A percentile compares a stretch with the other conserved stretches of the same genome.
Evolutionary conservation across 352 stramenopile species (phyloP).

Genomic region (Phytopythium aichiense): DNA sequence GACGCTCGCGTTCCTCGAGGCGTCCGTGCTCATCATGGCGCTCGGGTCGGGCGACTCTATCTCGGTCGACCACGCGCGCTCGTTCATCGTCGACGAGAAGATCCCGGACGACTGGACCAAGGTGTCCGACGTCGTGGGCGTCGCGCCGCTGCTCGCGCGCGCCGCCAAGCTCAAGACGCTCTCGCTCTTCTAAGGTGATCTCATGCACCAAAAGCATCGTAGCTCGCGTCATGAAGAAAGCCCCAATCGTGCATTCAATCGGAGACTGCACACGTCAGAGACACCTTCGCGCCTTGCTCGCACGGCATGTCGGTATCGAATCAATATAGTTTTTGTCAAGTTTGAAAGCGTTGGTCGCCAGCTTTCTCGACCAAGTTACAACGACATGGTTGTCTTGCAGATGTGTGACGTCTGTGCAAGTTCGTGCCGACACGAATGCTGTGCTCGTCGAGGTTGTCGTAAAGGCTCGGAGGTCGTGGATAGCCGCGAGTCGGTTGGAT

Average conservation of each 20-base stretch:
- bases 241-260: not conserved
- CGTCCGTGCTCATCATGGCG: constrained; percentile 18
- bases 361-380: no score
- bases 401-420: no score
- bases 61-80: constrained; percentile 20
- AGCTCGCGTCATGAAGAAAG: not conserved
- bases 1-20: constrained; percentile 19
- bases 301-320: not conserved
- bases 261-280: not conserved
- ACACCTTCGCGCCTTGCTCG: not conserved
- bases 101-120: constrained; percentile 22
- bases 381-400: no score
- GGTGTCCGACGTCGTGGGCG: constrained; percentile 10
- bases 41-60: constrained; percentile 18
- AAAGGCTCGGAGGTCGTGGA: not conserved
- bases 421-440: no score
- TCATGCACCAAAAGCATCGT: not conserved
- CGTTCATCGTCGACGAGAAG: constrained; percentile 31
- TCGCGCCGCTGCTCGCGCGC: constrained; percentile 12
- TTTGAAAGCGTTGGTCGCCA: no score
- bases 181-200: constrained; percentile 11
- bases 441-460: not conserved
- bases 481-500: not conserved
- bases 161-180: constrained; percentile 21
- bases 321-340: no score